Percentiles rank a stretch among this genome's conserved stretches.
These are phyloP conservation scores for Citrullus amarus DNA, from an alignment of 306 rosid genomes.

Conservation along the genomic window DNA sequence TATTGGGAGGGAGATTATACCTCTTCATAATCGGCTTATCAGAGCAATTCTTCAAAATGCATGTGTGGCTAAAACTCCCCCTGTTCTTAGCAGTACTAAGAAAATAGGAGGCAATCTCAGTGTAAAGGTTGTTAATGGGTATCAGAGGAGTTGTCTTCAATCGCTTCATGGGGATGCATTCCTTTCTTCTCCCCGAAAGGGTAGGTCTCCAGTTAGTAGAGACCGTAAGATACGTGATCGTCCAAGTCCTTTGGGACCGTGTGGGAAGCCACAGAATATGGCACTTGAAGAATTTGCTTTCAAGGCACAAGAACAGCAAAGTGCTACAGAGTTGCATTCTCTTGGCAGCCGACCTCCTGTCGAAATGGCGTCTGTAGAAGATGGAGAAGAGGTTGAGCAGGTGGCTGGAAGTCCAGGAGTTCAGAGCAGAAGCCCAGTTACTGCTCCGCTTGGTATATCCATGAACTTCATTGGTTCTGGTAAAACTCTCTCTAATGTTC, in stretches of 20 bases:
- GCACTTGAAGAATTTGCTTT: slow-evolving; percentile 25
- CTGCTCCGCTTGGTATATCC: slow-evolving; percentile 86
- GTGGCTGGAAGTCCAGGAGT: slow-evolving; percentile 71
- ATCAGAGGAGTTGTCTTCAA: slow-evolving; percentile 29
- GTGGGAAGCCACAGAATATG: slow-evolving; percentile 45
- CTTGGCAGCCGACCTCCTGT: slow-evolving; percentile 90
- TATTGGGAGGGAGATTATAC: slow-evolving; percentile 66
- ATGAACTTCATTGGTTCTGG: slow-evolving; percentile 38
- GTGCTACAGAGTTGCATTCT: slow-evolving; percentile 87
- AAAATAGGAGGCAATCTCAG: slow-evolving; percentile 23
- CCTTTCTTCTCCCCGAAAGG: slow-evolving; percentile 35
- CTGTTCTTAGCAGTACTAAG: slow-evolving; percentile 30
- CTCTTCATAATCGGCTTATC: slow-evolving; percentile 73
- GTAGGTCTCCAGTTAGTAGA: slow-evolving; percentile 31
- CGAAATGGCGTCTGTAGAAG: slow-evolving; percentile 78
- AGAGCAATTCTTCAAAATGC: slow-evolving; percentile 65
- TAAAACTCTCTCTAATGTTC: slow-evolving; percentile 34
- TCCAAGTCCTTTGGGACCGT: slow-evolving; percentile 40
- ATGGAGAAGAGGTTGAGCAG: slow-evolving; percentile 98
- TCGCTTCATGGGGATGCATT: slow-evolving; percentile 35
- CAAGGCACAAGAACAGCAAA: slow-evolving; percentile 68
- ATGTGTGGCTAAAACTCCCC: slow-evolving; percentile 56
- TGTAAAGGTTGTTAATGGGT: slow-evolving; percentile 36
- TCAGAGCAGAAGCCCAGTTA: slow-evolving; percentile 83
- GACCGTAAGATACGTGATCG: slow-evolving; percentile 39